Evolutionary conservation across 225 moss, liverwort and hornwort genomes (phyloP).

Genomic region (Polytrichum commune): DNA sequence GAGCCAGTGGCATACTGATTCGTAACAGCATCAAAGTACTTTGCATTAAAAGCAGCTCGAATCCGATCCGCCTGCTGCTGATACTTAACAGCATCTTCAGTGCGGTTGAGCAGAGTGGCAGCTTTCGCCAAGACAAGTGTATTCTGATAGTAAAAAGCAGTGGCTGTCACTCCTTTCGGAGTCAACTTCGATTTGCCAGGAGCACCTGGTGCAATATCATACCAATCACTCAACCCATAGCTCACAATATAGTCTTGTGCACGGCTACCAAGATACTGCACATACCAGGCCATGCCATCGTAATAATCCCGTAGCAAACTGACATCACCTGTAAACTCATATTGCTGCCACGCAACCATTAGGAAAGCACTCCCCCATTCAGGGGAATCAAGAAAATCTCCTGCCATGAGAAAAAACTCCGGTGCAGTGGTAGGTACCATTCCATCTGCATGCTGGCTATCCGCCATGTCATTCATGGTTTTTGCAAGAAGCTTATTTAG

Average conservation of each 20-base stretch:
- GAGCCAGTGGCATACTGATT: conserved; percentile 48
- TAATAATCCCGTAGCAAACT: conserved; percentile 36
- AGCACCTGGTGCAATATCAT: conserved; percentile 46
- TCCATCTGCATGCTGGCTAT: conserved; percentile 32
- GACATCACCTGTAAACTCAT: conserved; percentile 36
- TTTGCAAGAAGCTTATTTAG: conserved; percentile 39
- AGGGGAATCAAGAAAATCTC: conserved; percentile 42
- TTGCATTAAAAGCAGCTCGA: conserved; percentile 34
- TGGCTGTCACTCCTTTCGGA: conserved; percentile 47
- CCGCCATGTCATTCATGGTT: conserved; percentile 48
- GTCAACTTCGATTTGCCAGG: conserved; percentile 53
- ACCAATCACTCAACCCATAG: conserved; percentile 59
- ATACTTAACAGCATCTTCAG: conserved; percentile 31
- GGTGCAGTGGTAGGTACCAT: conserved; percentile 46
- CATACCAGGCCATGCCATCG: conserved; percentile 42
- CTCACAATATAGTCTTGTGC: conserved; percentile 35
- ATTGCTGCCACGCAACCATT: conserved; percentile 53
- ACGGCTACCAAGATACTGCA: conserved; percentile 30
- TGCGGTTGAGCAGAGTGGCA: conserved; percentile 30
- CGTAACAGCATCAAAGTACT: conserved; percentile 35
- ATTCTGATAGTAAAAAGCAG: conserved; percentile 44
- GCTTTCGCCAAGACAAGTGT: conserved; percentile 32
- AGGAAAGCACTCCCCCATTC: conserved; percentile 53
- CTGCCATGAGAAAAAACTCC: conserved; percentile 31
- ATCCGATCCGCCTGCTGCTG: conserved; percentile 34